phyloP scores from a whole-genome alignment of 2,329 filamentous ascomycete genomes.

The Trichoderma asperellum region DNA sequence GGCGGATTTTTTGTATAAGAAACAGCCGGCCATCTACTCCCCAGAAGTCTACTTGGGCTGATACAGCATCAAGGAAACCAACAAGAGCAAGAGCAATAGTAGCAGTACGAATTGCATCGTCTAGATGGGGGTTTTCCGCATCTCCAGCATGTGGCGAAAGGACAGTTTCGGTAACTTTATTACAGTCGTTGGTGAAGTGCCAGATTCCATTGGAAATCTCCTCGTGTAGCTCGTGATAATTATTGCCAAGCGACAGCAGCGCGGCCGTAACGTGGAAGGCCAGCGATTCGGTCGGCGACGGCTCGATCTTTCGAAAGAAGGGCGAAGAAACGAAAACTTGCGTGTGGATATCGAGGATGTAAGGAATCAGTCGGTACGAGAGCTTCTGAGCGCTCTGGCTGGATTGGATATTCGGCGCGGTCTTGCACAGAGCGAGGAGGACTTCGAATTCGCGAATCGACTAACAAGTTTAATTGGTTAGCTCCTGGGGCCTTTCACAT shows the following conservation, averaged over 20 bases:
- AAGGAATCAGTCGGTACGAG: conserved; percentile 76
- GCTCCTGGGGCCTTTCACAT: conserved; percentile 4
- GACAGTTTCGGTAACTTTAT: conserved; percentile 60
- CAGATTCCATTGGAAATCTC: conserved; percentile 68
- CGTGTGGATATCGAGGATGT: conserved; percentile 81
- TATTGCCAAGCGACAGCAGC: conserved; percentile 77
- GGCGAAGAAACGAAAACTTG: conserved; percentile 81
- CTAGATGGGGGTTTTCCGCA: conserved; percentile 62
- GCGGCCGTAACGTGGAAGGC: conserved; percentile 79
- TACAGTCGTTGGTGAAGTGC: conserved; percentile 73
- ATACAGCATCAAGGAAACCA: conserved; percentile 84
- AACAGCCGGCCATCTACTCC: conserved; percentile 71
- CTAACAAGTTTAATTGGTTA: conserved; percentile 49
- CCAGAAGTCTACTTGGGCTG: conserved; percentile 82
- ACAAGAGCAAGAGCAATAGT: conserved; percentile 83
- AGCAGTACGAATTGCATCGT: conserved; percentile 70
- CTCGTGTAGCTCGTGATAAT: conserved; percentile 70
- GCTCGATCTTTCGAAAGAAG: conserved; percentile 79
- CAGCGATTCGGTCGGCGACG: conserved; percentile 85
- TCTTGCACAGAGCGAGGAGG: conserved; percentile 86
- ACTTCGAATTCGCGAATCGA: conserved; percentile 90
- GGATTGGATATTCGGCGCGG: conserved; percentile 74
- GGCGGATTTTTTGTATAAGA: conserved; percentile 71
- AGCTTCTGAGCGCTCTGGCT: conserved; percentile 76
- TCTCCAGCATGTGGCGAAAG: conserved; percentile 58